Evolutionary conservation across 2,329 filamentous ascomycete species (phyloP), one percentile per base, ranked within the genome.

Genomic region (Cordyceps cicadae): DNA sequence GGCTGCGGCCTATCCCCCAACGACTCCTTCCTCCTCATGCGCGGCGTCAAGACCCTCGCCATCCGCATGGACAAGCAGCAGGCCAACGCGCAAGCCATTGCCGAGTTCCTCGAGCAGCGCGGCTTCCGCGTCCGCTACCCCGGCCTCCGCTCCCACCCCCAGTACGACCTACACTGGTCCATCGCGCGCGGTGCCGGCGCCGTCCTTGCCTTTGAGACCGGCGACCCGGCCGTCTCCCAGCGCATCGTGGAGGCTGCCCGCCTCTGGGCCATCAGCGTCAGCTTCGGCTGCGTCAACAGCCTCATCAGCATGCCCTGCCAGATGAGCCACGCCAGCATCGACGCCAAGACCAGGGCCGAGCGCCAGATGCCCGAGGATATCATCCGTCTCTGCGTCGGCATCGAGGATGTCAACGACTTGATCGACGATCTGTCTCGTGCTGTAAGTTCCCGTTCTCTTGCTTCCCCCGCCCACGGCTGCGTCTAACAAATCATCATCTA

Each of bases 31-130:
- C 82, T 99, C 43, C 85, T 99, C 45, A 90, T 99, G 81, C 86
- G 94, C 62, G 94, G 94, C 19, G 86, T 99, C 73, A 99, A 99
- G 79, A 99, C 94, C 0, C 81, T 99, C 7, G 92, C 92, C 64
- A 94, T 99, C 59, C 92, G 94, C 69, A 97, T 99, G 92, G 94
- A 99, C 72, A 96, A 96, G 79, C 95, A 99, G 75, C 94, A 99
- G 74, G 78, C 87, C 62, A 99, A 96, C 69, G 92, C 95, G 0
- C 89, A 94, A 76, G 81, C 83, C 58, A 96, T 99, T 69, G 94
- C 93, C 53, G 86, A 91, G 69, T 99, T 96, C 72, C 87, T 99
- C 58, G 93, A 99, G 73, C 80, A 81, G 3, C 89, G 89, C 67
- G 94, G 95, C 54, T 99, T 99, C 83, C 89, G 88, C 65, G 94